Evolutionary conservation across 2,329 filamentous ascomycete genomes (phyloP), one percentile per base, ranked within the genome.

Genomic region (Apiospora kogelbergensis): DNA sequence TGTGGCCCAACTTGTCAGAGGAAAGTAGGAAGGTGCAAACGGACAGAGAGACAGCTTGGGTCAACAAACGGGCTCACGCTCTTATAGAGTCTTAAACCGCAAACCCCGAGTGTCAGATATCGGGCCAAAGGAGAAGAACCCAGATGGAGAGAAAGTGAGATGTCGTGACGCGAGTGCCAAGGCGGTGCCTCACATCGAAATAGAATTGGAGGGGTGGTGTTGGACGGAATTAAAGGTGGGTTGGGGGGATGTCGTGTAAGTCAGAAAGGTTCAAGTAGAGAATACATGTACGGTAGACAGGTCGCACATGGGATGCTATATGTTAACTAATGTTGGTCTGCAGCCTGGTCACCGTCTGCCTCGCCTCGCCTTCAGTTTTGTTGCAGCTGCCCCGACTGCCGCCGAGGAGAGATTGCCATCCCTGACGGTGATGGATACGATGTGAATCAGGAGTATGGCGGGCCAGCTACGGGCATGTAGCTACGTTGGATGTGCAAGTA

Each of bases 131-230:
- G 63, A 33, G 63, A 65, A 45, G 63, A 13, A n/a, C 22, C 40
- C 22, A 65, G 40, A 45, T 24, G n/a, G 41, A 45, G 9, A 44
- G 40, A 22, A 45, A 22, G 4, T 15, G 40, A 42, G 13, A 65
- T 45, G 41, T 30, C 17, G 63, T 45, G 63, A 45, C 17, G 6
- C 53, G 53, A 48, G 67, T 73, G 73, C 74, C 73, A 73, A 75
- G 73, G 30, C 73, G 74, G 73, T 67, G 71, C 70, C 68, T 66
- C 68, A 68, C 74, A 74, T 60, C 53, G 30, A 45, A 60, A 60
- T 69, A 63, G 70, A 67, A 63, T 45, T 42, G 41, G 13, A 33
- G 63, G 26, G 60, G 40, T 41, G 45, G 41, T 30, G 63, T 30
- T 30, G 63, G 41, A 15, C 63, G 44, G 63, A 33, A 45, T 11